Conservation (phyloP, 352 stramenopile species). For the Hyaloperonospora brassicae region DNA sequence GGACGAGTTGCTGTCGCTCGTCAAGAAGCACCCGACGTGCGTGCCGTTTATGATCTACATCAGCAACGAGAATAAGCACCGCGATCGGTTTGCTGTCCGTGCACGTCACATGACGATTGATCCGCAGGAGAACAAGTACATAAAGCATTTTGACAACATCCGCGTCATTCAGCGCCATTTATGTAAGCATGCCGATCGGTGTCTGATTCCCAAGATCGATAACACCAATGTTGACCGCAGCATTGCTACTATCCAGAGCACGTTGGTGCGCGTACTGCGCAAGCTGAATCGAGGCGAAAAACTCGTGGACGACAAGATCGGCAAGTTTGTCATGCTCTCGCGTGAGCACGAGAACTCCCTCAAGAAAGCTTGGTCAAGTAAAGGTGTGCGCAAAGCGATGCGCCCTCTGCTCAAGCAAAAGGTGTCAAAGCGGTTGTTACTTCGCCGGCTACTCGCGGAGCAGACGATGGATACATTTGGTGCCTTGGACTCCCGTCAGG, state of each 20-base stretch:
- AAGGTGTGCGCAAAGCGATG: conserved; percentile 82
- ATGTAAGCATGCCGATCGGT: conserved; percentile 78
- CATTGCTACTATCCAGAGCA: conserved; percentile 81
- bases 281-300: conserved; percentile 70
- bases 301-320: conserved; percentile 66
- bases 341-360: conserved; percentile 82
- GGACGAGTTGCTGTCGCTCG: conserved; percentile 69
- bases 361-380: conserved; percentile 84
- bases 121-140: conserved; percentile 86
- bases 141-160: conserved; percentile 88
- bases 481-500: conserved; percentile 18
- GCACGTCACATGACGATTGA: conserved; percentile 85
- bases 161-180: conserved; percentile 82
- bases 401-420: conserved; percentile 81
- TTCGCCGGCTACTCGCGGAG: conserved; percentile 68
- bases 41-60: conserved; percentile 87
- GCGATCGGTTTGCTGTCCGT: conserved; percentile 76
- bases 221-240: conserved; percentile 86
- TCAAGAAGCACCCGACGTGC: conserved; percentile 74
- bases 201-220: conserved; percentile 84
- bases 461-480: conserved; percentile 45
- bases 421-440: conserved; percentile 68
- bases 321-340: conserved; percentile 80
- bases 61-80: conserved; percentile 83
- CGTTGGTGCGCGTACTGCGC: conserved; percentile 70